Evolutionary conservation across 2,329 filamentous ascomycete genomes (phyloP).

Genomic region (Clarireedia sp.): DNA sequence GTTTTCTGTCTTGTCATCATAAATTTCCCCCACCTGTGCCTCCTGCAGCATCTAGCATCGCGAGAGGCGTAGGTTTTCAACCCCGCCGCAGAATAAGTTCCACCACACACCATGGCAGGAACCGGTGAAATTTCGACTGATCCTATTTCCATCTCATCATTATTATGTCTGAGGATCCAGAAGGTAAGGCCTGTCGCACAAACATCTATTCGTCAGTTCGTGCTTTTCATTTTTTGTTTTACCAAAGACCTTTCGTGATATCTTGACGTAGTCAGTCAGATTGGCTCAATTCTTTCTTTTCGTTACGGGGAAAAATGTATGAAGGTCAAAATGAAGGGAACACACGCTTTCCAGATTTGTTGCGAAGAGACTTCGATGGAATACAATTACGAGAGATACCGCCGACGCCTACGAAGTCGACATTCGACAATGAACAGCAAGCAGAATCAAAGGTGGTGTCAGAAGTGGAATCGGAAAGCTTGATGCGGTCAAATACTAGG

Average conservation of each 20-base stretch:
- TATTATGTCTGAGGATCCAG: not conserved
- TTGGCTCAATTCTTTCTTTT: not conserved
- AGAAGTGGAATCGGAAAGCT: not conserved
- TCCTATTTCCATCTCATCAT: not conserved
- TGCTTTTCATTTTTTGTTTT: not conserved
- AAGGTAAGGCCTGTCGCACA: not conserved
- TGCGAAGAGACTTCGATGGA: not conserved
- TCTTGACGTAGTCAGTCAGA: conserved; percentile 2
- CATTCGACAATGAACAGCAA: not conserved
- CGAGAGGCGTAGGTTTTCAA: not conserved
- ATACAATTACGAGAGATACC: conserved; percentile 6
- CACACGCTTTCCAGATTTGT: not conserved
- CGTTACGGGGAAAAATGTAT: not conserved
- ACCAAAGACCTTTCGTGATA: not conserved
- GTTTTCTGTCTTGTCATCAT: conserved; percentile 4
- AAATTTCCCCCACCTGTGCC: not conserved
- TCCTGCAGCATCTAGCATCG: not conserved
- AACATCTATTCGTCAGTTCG: not conserved
- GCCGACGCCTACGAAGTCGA: conserved; percentile 1
- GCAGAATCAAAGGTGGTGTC: not conserved
- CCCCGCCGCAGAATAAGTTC: not conserved
- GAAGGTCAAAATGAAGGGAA: not conserved
- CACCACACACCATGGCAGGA: not conserved
- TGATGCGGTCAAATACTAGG: not conserved
- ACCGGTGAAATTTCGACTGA: not conserved